Conservation (phyloP, 768 basidiomycete genomes). For the Strobilomyces dryophilus region DNA sequence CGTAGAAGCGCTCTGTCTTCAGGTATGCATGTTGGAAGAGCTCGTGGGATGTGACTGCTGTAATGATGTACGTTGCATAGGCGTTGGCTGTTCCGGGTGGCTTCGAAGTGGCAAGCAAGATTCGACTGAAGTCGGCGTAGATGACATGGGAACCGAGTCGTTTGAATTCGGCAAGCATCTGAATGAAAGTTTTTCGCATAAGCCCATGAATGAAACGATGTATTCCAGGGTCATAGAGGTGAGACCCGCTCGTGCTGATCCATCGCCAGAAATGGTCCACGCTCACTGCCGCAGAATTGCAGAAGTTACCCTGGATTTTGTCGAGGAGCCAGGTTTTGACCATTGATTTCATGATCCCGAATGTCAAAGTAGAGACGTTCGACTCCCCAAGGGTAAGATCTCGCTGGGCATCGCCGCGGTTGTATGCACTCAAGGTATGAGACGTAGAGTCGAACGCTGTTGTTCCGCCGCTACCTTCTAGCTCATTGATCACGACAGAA, state of each 20-base stretch:
- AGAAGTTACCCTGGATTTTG: conserved; percentile 64
- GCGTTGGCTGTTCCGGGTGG: conserved; percentile 94
- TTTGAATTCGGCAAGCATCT: conserved; percentile 94
- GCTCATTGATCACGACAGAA: conserved; percentile 91
- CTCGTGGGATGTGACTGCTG: conserved; percentile 91
- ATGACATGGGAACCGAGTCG: conserved; percentile 90
- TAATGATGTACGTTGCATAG: conserved; percentile 92
- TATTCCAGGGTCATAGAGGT: conserved; percentile 88
- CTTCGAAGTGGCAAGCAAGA: conserved; percentile 91
- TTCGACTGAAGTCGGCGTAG: conserved; percentile 88
- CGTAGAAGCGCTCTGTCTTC: conserved; percentile 84
- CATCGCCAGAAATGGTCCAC: conserved; percentile 98
- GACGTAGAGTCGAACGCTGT: conserved; percentile 93
- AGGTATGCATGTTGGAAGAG: conserved; percentile 92
- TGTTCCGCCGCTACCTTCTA: conserved; percentile 92
- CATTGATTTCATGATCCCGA: conserved; percentile 80
- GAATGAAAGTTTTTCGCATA: conserved; percentile 98
- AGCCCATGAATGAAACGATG: conserved; percentile 92
- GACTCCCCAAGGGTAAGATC: conserved; percentile 87
- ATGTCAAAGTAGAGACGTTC: conserved; percentile 81
- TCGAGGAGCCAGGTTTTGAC: conserved; percentile 90
- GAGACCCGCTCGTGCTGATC: conserved; percentile 81
- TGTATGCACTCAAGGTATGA: conserved; percentile 86
- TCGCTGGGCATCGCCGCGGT: conserved; percentile 52
- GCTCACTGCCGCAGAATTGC: conserved; percentile 62